phyloP scores from a whole-genome alignment of 306 rosid genomes.

The Glycine latifolia region DNA sequence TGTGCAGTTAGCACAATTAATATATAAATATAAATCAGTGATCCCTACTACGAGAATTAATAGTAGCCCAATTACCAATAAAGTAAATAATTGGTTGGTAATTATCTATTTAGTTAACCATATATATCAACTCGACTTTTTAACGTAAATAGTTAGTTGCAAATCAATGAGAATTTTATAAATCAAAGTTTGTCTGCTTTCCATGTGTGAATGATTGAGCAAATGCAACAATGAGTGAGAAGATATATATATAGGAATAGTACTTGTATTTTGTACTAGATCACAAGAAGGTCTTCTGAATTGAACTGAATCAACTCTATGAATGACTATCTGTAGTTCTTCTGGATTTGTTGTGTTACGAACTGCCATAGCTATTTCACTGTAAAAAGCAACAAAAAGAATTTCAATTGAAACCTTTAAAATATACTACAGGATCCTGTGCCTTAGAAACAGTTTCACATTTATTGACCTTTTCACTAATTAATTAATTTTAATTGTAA shows the following conservation, averaged over 20 bases:
- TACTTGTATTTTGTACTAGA: conserved; percentile 20
- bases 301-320: background rate
- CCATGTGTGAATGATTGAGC: too few relatives aligned
- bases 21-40: too few relatives aligned
- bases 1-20: too few relatives aligned
- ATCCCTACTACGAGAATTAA: too few relatives aligned
- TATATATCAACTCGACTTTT: too few relatives aligned
- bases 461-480: background rate
- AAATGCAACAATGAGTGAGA: background rate
- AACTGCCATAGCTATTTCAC: background rate
- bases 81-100: too few relatives aligned
- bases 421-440: background rate
- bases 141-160: too few relatives aligned
- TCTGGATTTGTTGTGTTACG: background rate
- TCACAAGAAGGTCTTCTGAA: conserved; percentile 17
- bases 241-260: background rate
- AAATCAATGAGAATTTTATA: too few relatives aligned
- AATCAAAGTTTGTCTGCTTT: too few relatives aligned
- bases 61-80: too few relatives aligned
- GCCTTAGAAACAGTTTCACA: background rate
- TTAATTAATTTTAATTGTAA: background rate
- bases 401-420: background rate
- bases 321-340: background rate
- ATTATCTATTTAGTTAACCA: too few relatives aligned
- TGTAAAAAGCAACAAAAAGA: background rate